Percentiles rank a stretch among this genome's conserved stretches.
Conservation (phyloP, 805 yeast genomes). For the Ogataea henricii region DNA sequence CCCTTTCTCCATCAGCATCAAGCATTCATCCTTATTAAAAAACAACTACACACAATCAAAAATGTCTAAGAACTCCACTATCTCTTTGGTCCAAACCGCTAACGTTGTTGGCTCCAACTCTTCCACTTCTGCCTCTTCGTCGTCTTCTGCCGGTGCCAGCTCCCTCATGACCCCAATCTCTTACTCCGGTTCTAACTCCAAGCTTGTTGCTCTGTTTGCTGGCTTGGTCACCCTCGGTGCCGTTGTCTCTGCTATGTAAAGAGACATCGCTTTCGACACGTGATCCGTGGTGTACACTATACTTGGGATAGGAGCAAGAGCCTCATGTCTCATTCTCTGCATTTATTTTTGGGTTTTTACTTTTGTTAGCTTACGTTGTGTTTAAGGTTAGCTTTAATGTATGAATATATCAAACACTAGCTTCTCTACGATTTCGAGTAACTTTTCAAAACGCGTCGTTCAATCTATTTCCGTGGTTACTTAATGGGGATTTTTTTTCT, state of each 20-base stretch:
- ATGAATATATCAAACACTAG: neutral
- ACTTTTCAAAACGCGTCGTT: neutral
- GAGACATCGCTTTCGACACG: neutral
- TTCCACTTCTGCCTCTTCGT: conserved; percentile 19
- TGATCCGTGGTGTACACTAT: conserved; percentile 4
- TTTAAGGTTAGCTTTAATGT: conserved; percentile 6
- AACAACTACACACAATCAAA: conserved; percentile 1
- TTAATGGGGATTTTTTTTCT: conserved; percentile 45
- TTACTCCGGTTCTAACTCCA: conserved; percentile 34
- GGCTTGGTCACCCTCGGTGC: conserved; percentile 33
- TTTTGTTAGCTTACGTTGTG: neutral
- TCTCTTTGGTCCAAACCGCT: conserved; percentile 21
- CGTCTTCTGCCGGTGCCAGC: conserved; percentile 29
- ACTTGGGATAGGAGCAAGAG: neutral
- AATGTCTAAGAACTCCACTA: conserved; percentile 23
- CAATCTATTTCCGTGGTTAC: neutral
- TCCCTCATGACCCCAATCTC: conserved; percentile 22
- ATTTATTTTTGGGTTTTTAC: conserved; percentile 8
- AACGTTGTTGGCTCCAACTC: conserved; percentile 22
- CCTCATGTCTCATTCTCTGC: neutral
- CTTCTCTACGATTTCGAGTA: neutral
- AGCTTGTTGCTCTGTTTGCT: conserved; percentile 31
- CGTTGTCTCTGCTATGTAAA: conserved; percentile 30
- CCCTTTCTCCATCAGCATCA: neutral
- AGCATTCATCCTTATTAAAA: neutral